Evolutionary conservation across 257 asterid species (phyloP), one percentile per base, ranked within the genome.

Genomic region (Ballota nigra): DNA sequence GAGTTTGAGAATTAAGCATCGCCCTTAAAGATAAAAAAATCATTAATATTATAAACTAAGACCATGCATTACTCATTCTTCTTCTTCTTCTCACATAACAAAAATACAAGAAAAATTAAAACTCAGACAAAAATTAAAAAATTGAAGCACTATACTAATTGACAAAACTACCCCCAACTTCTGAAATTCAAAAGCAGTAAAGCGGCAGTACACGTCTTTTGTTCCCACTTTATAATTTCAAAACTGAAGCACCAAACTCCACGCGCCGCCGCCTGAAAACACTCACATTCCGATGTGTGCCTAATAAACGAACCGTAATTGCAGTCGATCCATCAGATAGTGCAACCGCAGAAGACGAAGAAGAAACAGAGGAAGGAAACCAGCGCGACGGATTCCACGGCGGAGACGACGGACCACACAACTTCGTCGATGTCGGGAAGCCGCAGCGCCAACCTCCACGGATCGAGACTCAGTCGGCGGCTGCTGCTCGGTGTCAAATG

Each of bases 321-420:
- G 13, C 36, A 31, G 51, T 19, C 12, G 33, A 24, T 28, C 24
- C 5, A 18, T 83, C 81, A 83, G 4, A 83, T 1, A 51, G 86
- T 83, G 76, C 88, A 81, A 26, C 88, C 86, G 66, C 77, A 83
- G 86, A 83, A 83, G 47, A 81, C 81, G 80, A 75, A 83, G 77
- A 78, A 83, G 82, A 83, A 81, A 80, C 88, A 81, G 57, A 80
- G 80, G 73, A 83, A 79, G 69, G 88, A 83, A 45, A 81, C 88
- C 26, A 83, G 80, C 38, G 85, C 86, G 4, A 83, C 86, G 36
- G 88, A 81, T 66, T 83, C 88, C 12, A 83, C 80, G 31, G 86
- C 88, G 59, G 86, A 75, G 74, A 83, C 65, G 58, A 83, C 51
- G 26, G 88, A 78, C 88, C 86, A 83, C 0, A 83, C 69, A 68